Conservation (phyloP, 495 filamentous ascomycete species). For the Penicillium macrosclerotiorum region DNA sequence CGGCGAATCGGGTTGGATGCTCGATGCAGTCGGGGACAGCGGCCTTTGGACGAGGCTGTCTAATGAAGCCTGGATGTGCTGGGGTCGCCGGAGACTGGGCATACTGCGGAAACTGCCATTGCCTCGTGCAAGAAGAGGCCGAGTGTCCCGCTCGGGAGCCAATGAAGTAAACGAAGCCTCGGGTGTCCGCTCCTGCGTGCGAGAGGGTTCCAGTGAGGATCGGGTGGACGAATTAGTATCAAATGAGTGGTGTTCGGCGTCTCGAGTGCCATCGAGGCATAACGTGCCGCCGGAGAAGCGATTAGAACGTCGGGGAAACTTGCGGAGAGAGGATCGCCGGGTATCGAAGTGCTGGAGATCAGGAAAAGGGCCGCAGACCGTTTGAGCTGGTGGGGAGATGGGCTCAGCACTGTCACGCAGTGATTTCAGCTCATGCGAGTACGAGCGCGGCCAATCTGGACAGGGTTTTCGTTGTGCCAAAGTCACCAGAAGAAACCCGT, state of each 20-base stretch:
- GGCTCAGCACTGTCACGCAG: slow-evolving; percentile 16
- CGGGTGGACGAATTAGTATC: slow-evolving; percentile 21
- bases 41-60: slow-evolving; percentile 27
- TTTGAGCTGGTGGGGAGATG: slow-evolving; percentile 4
- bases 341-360: slow-evolving; percentile 19
- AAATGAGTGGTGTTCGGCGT: slow-evolving; percentile 24
- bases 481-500: slow-evolving; percentile 28
- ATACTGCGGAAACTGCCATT: slow-evolving; percentile 24
- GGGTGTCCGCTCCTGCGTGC: slow-evolving; percentile 5
- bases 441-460: slow-evolving; percentile 25
- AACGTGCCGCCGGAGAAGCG: slow-evolving; percentile 39
- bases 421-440: slow-evolving; percentile 30
- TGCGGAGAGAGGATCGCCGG: slow-evolving; percentile 21
- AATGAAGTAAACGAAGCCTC: neutral
- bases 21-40: slow-evolving; percentile 19
- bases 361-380: slow-evolving; percentile 12
- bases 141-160: slow-evolving; percentile 12
- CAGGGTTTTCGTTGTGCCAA: slow-evolving; percentile 11
- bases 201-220: slow-evolving; percentile 14
- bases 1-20: slow-evolving; percentile 18
- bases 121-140: slow-evolving; percentile 10
- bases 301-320: slow-evolving; percentile 31
- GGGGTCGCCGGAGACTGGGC: slow-evolving; percentile 20
- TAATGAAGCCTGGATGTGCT: slow-evolving; percentile 25
- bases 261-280: slow-evolving; percentile 23